phyloP scores from a whole-genome alignment of 1,284 basidiomycete genomes.

The Puccinia triticina region DNA sequence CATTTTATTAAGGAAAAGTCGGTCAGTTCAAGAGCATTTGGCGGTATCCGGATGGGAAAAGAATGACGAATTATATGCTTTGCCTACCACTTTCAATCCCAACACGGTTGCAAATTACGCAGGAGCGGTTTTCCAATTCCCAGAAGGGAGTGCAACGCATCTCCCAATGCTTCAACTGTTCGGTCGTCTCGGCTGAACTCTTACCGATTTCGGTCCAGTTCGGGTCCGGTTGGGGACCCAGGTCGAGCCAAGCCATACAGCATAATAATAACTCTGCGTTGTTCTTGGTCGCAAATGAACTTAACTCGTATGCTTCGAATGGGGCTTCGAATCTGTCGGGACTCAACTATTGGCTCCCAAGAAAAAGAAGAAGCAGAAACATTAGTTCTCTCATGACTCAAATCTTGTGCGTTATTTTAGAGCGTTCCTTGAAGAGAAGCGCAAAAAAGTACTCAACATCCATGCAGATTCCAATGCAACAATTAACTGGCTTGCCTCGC shows the following conservation, averaged over 20 bases:
- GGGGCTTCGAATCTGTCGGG: conserved; percentile 43
- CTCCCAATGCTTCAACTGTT: conserved; percentile 37
- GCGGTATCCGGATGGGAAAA: neutral
- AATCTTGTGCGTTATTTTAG: neutral
- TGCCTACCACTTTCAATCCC: conserved; percentile 25
- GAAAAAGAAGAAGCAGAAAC: neutral
- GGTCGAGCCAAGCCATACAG: conserved; percentile 43
- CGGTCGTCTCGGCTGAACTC: conserved; percentile 23
- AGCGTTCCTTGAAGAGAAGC: neutral
- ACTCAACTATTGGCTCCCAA: conserved; percentile 7
- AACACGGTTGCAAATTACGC: conserved; percentile 38
- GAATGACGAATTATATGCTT: neutral
- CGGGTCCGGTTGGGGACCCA: conserved; percentile 29
- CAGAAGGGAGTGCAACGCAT: conserved; percentile 39
- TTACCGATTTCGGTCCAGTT: conserved; percentile 27
- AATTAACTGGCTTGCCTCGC: conserved; percentile 14
- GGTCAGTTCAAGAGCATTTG: no score
- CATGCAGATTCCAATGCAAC: conserved; percentile 50
- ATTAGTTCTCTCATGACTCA: neutral
- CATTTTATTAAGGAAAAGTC: neutral
- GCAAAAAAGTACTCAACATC: conserved; percentile 33
- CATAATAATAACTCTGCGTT: conserved; percentile 37
- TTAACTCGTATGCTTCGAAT: conserved; percentile 47
- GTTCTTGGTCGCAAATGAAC: conserved; percentile 40
- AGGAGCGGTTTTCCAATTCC: conserved; percentile 22